Evolutionary conservation across 495 filamentous ascomycete genomes (phyloP).

Genomic region (Cairneyella variabilis): DNA sequence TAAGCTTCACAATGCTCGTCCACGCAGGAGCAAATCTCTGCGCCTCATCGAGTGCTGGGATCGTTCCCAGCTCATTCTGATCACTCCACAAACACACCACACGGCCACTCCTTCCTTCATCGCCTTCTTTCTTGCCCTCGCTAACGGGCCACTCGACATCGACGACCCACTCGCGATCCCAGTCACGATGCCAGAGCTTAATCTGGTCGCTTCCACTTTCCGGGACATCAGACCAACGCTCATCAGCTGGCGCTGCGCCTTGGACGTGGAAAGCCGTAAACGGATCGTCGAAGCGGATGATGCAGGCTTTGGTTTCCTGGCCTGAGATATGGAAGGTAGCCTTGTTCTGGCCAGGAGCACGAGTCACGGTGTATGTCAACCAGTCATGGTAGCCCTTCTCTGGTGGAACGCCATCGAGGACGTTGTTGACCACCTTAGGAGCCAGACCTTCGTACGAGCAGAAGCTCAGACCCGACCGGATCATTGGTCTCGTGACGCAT

Average conservation of each 20-base stretch:
- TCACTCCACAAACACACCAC: slow-evolving; percentile 89
- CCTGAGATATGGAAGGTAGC: slow-evolving; percentile 59
- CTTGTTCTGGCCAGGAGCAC: slow-evolving; percentile 31
- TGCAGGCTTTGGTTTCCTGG: slow-evolving; percentile 67
- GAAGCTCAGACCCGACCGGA: slow-evolving; percentile 42
- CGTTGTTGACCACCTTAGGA: slow-evolving; percentile 51
- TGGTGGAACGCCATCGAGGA: slow-evolving; percentile 38
- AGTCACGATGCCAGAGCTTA: slow-evolving; percentile 69
- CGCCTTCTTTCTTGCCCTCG: slow-evolving; percentile 16
- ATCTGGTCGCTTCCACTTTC: slow-evolving; percentile 35
- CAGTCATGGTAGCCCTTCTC: slow-evolving; percentile 48
- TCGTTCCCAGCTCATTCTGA: slow-evolving; percentile 62
- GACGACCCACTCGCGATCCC: slow-evolving; percentile 72
- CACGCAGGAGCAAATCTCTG: slow-evolving; percentile 71
- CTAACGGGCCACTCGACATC: slow-evolving; percentile 59
- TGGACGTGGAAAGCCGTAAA: slow-evolving; percentile 59
- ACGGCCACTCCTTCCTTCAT: slow-evolving; percentile 54
- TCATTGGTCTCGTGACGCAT: slow-evolving; percentile 37
- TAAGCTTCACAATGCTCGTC: slow-evolving; percentile 69
- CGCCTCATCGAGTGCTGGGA: slow-evolving; percentile 85
- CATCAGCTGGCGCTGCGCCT: slow-evolving; percentile 46
- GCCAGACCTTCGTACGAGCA: slow-evolving; percentile 70
- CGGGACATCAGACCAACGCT: slow-evolving; percentile 54
- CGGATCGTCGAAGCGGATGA: slow-evolving; percentile 56
- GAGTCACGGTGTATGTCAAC: slow-evolving; percentile 60